These are phyloP conservation scores for Penicillium cinerascens DNA, from an alignment of 495 filamentous ascomycete genomes.

Conservation along the genomic window DNA sequence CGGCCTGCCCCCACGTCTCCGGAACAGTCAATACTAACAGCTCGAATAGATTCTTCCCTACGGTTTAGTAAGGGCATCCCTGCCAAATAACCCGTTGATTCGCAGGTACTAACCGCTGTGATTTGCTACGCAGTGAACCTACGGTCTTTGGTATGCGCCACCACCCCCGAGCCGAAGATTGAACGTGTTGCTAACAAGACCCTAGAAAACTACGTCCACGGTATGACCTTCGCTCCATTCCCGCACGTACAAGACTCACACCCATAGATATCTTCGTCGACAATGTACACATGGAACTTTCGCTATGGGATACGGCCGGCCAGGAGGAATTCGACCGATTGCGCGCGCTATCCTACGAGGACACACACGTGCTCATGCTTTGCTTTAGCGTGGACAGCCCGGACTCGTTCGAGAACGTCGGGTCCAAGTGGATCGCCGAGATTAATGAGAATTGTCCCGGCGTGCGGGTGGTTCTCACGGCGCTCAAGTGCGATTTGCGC, in stretches of 20 bases:
- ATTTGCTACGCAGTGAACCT: conserved; percentile 60
- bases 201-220: conserved; percentile 95
- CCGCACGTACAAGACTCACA: conserved; percentile 7
- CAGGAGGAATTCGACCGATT: conserved; percentile 99
- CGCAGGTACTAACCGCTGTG: conserved; percentile 25
- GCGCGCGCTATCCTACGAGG: conserved; percentile 92
- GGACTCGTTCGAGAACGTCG: conserved; percentile 96
- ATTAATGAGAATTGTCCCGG: conserved; percentile 96
- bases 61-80: conserved; percentile 72
- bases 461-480: conserved; percentile 92
- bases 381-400: conserved; percentile 94
- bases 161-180: background rate
- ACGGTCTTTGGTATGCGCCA: conserved; percentile 77
- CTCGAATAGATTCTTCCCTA: conserved; percentile 79
- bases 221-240: conserved; percentile 43
- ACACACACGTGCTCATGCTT: conserved; percentile 97
- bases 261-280: conserved; percentile 92
- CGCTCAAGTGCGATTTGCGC: conserved; percentile 92
- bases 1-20: conserved; percentile 2
- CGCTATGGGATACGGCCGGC: conserved; percentile 96
- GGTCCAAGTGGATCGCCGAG: conserved; percentile 96
- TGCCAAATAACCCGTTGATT: too few relatives aligned
- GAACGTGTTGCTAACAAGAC: conserved; percentile 27
- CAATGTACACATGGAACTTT: conserved; percentile 91
- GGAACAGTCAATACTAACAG: conserved; percentile 18